phyloP scores from a whole-genome alignment of 164 flowering plant genomes.

The Macadamia tetraphylla region DNA sequence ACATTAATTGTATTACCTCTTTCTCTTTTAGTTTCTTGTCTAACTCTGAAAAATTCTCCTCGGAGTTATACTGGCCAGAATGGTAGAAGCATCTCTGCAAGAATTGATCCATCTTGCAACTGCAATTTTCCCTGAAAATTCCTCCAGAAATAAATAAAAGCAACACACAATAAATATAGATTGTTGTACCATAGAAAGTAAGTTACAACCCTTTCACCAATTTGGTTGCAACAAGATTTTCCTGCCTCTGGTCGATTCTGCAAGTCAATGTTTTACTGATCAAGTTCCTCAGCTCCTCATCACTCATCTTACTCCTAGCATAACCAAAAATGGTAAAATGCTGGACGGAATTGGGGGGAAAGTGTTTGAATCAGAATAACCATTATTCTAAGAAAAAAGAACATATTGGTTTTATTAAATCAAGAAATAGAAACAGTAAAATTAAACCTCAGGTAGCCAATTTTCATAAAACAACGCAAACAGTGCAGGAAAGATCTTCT shows the following conservation, averaged over 20 bases:
- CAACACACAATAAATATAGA: neutral
- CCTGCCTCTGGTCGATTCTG: constrained; percentile 66
- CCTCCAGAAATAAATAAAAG: neutral
- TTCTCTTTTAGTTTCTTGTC: constrained; percentile 62
- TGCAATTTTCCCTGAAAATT: constrained; percentile 68
- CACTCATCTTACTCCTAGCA: constrained; percentile 68
- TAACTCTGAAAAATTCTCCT: constrained; percentile 57
- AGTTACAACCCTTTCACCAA: too few species aligned
- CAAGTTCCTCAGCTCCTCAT: constrained; percentile 58
- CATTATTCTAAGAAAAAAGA: neutral
- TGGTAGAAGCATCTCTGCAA: constrained; percentile 82
- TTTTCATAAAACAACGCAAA: constrained; percentile 79
- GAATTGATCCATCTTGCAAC: constrained; percentile 74
- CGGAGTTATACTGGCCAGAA: constrained; percentile 83
- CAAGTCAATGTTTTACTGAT: constrained; percentile 69
- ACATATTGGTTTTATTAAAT: neutral
- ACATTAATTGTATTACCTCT: constrained; percentile 39
- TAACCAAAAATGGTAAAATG: constrained; percentile 67
- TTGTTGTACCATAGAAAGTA: too few species aligned
- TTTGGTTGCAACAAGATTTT: too few species aligned
- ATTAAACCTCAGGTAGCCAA: constrained; percentile 61
- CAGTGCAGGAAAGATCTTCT: constrained; percentile 87
- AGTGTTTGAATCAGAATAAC: neutral
- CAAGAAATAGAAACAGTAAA: neutral
- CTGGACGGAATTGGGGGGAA: constrained; percentile 25